Evolutionary conservation across 345 rosid species (phyloP).

Genomic region (Citrus maxima): DNA sequence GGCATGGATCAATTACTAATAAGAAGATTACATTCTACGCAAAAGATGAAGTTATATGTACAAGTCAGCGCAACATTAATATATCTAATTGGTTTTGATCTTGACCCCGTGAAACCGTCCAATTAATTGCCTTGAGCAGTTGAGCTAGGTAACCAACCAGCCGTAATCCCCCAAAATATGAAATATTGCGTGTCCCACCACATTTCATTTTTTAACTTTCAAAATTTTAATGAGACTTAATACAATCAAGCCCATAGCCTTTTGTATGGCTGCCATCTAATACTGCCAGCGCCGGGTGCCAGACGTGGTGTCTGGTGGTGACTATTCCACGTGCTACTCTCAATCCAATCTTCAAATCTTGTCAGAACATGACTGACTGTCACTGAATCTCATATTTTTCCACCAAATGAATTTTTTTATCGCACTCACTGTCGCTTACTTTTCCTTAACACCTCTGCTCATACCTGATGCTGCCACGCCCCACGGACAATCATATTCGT

Average conservation of each 20-base stretch:
- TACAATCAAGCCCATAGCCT: not conserved
- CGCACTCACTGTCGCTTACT: not conserved
- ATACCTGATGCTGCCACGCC: not conserved
- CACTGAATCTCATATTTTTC: not conserved
- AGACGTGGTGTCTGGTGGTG: not conserved
- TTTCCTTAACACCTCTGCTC: not conserved
- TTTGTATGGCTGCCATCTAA: not conserved
- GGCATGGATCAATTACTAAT: not conserved
- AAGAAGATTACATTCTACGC: conserved; percentile 5
- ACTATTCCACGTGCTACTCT: conserved; percentile 4
- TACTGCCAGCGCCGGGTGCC: not conserved
- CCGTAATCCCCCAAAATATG: not conserved
- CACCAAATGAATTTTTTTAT: not conserved
- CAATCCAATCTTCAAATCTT: not conserved
- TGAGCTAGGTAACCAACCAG: not conserved
- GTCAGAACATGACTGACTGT: not conserved
- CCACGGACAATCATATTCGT: not conserved
- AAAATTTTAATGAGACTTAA: not conserved
- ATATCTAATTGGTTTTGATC: not conserved
- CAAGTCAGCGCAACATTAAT: conserved; percentile 1
- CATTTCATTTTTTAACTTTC: not conserved
- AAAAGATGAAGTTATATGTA: conserved; percentile 5
- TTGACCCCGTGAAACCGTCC: not conserved
- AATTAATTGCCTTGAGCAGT: no score
- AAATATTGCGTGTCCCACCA: not conserved